Evolutionary conservation across 805 yeast species (phyloP).

Genomic region (Metschnikowia continentalis): DNA sequence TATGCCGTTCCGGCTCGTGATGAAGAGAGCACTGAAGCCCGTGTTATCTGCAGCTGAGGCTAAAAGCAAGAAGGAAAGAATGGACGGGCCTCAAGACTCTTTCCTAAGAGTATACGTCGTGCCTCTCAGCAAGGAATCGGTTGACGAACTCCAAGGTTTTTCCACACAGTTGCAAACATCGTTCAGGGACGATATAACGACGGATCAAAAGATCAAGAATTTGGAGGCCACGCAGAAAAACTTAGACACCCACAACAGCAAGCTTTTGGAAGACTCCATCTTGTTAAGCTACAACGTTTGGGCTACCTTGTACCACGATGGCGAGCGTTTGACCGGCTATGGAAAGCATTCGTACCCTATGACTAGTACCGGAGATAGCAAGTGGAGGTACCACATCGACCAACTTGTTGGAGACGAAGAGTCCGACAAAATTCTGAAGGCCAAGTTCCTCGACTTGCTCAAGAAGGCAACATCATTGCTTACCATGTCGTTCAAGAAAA

Average conservation of each 20-base stretch:
- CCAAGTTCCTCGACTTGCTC: slow-evolving; percentile 13
- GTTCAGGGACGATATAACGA: slow-evolving; percentile 24
- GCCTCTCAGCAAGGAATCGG: slow-evolving; percentile 23
- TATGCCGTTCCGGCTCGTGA: slow-evolving; percentile 27
- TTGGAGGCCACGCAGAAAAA: slow-evolving; percentile 23
- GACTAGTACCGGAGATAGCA: slow-evolving; percentile 20
- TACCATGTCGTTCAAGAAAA: slow-evolving; percentile 12
- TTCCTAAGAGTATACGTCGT: slow-evolving; percentile 27
- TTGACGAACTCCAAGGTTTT: slow-evolving; percentile 23
- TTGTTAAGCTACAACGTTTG: slow-evolving; percentile 24
- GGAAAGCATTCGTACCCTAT: slow-evolving; percentile 24
- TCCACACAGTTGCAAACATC: slow-evolving; percentile 28
- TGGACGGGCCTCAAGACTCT: slow-evolving; percentile 8
- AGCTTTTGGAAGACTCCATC: slow-evolving; percentile 15
- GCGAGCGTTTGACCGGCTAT: slow-evolving; percentile 5
- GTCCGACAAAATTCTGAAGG: slow-evolving; percentile 1
- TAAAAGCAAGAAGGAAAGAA: background rate
- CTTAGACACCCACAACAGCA: slow-evolving; percentile 24
- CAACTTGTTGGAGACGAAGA: background rate
- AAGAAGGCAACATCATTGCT: slow-evolving; percentile 10
- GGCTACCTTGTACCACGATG: slow-evolving; percentile 19
- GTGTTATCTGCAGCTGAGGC: background rate
- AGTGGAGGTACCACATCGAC: slow-evolving; percentile 20
- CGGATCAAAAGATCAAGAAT: slow-evolving; percentile 22
- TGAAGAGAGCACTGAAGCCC: slow-evolving; percentile 14